Percentiles rank a stretch among this genome's conserved stretches.
Conservation (phyloP, 305 asterid species). For the Rubia tinctorum region DNA sequence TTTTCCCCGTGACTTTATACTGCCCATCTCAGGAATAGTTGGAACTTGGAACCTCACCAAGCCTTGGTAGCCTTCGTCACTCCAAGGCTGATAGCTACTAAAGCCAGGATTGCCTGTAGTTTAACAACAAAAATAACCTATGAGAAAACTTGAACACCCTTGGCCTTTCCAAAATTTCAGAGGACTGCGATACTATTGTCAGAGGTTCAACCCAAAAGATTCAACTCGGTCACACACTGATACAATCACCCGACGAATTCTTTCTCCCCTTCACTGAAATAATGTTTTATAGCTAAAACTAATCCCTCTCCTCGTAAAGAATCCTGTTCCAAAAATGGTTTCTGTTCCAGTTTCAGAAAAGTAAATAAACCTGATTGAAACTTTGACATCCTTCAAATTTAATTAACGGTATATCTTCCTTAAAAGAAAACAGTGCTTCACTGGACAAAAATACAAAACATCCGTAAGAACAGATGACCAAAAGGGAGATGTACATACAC, state of each 20-base stretch:
- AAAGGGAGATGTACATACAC: too few relatives aligned
- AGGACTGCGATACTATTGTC: neutral
- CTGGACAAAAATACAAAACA: too few relatives aligned
- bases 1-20: neutral
- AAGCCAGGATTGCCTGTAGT: constrained; percentile 62
- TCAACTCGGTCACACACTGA: neutral
- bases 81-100: constrained; percentile 69
- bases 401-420: too few relatives aligned
- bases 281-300: neutral
- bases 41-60: constrained; percentile 73
- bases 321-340: neutral
- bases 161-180: neutral
- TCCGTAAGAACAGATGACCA: too few relatives aligned
- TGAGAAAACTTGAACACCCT: neutral
- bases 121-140: neutral
- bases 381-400: neutral
- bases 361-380: neutral
- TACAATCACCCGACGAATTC: neutral
- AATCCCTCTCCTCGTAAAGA: neutral
- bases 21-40: neutral
- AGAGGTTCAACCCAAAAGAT: neutral
- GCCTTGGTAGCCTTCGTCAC: constrained; percentile 48
- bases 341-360: too few relatives aligned
- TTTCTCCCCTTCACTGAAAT: neutral
- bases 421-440: neutral